Conservation (phyloP, 2,329 filamentous ascomycete genomes). For the Erysiphe pulchra region DNA sequence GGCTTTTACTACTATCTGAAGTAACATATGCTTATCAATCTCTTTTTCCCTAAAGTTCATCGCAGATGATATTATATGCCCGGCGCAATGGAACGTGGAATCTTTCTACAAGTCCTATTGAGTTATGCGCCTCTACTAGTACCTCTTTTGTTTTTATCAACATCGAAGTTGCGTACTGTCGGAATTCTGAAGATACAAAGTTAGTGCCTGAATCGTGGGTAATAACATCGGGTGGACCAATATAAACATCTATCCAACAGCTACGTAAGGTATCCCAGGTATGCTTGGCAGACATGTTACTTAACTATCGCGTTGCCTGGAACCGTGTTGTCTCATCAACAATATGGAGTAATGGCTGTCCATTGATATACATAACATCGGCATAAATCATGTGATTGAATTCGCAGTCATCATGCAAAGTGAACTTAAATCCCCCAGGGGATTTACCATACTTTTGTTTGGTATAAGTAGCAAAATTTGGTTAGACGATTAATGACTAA, state of each 20-base stretch:
- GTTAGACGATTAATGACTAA: background rate
- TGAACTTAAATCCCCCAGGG: slow-evolving; percentile 1
- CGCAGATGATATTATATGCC: background rate
- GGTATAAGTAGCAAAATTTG: background rate
- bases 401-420: background rate
- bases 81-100: background rate
- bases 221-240: background rate
- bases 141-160: background rate
- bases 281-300: background rate
- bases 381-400: slow-evolving; percentile 1
- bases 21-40: background rate
- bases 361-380: background rate
- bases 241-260: background rate
- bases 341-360: slow-evolving; percentile 1
- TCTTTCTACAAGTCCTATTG: slow-evolving; percentile 1
- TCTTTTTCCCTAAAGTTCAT: background rate
- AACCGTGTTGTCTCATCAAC: slow-evolving; percentile 1
- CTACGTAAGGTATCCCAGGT: slow-evolving; percentile 1
- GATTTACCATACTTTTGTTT: background rate
- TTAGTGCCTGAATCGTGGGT: background rate
- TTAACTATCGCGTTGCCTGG: slow-evolving; percentile 1
- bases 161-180: background rate
- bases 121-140: background rate
- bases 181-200: background rate
- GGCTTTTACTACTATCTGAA: background rate